Base-by-base conservation (phyloP, 2,329 filamentous ascomycete species). In the Phialophora chinensis region DNA sequence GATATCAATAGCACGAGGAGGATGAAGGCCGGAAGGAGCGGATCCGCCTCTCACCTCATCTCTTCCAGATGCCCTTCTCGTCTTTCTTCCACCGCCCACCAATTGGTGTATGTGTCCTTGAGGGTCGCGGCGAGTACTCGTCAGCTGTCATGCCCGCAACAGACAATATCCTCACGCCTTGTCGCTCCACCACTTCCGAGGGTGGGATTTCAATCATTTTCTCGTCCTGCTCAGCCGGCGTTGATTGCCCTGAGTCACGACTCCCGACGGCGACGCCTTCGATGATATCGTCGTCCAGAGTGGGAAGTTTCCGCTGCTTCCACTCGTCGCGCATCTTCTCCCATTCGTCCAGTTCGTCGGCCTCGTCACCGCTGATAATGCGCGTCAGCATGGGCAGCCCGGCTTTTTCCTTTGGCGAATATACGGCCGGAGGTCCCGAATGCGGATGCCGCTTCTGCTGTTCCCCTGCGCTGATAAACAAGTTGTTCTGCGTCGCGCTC, bases 281-380 rank as follows among this genome's bases (percentile, higher is more conserved):
- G n/a, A 67, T 49, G 50, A 71, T 53, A 23, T 71, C 57, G 33
- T 60, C n/a, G 8, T 62, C 42, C 29, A 56, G 23, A n/a, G 56
- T 62, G 3, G 64, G 58, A 27, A 62, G 12, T 56, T 63, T 64
- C 17, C 57, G 59, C 33, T 62, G 56, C 58, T 55, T 62, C 69
- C 69, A 72, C 27, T 72, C 68, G 12, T 68, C 55, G 6, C 68
- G 57, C 49, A 54, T 57, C 27, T 49, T 55, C 59, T 72, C 62
- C 49, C 56, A 68, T 27, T 68, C 61, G 55, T 73, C 71, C 35
- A 63, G 61, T 38, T 71, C 68, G 47, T 73, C 71, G 17, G 61
- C 64, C 47, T 71, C 71, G 54, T 73, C 71, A 12, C 62, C 65
- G 52, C 66, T 69, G 50, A 71, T 62, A 29, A 73, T 70, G 8